These are phyloP conservation scores for Solanum corneliomulleri DNA, from an alignment of 257 asterid genomes.

Conservation along the genomic window DNA sequence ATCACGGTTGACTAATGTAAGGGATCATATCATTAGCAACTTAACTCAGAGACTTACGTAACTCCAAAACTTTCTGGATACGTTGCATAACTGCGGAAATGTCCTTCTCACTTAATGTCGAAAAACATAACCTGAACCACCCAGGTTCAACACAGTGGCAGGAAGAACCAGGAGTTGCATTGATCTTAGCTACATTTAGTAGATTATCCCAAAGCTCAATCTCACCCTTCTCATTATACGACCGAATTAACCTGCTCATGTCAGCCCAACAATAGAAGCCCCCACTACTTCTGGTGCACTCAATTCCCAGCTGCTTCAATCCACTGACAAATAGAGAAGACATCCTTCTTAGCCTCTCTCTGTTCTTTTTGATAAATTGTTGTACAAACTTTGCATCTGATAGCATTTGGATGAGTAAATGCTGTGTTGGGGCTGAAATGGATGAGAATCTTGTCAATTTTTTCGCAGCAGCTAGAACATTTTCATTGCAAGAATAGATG, in stretches of 20 bases:
- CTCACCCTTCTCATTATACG: slow-evolving; percentile 52
- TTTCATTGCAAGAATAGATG: slow-evolving; percentile 29
- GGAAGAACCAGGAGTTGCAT: slow-evolving; percentile 45
- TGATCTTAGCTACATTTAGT: slow-evolving; percentile 32
- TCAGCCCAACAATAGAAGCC: slow-evolving; percentile 61
- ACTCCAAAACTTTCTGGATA: slow-evolving; percentile 27
- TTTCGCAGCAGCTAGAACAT: slow-evolving; percentile 30
- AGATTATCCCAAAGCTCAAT: slow-evolving; percentile 49
- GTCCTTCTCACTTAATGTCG: slow-evolving; percentile 24
- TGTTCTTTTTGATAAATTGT: slow-evolving; percentile 12
- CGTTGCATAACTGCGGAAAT: slow-evolving; percentile 35
- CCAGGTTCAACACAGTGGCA: slow-evolving; percentile 64
- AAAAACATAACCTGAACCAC: slow-evolving; percentile 48
- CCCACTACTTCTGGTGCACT: slow-evolving; percentile 29
- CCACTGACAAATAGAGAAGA: slow-evolving; percentile 26
- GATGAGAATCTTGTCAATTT: slow-evolving; percentile 50
- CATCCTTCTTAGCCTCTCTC: slow-evolving; percentile 34
- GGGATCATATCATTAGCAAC: background rate
- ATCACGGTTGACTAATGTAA: background rate
- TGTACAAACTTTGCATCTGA: slow-evolving; percentile 31
- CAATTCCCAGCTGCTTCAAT: slow-evolving; percentile 34
- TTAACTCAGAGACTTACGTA: slow-evolving; percentile 23
- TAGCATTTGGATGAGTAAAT: slow-evolving; percentile 33
- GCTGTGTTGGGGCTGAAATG: slow-evolving; percentile 39
- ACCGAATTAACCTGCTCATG: slow-evolving; percentile 40